phyloP scores from a whole-genome alignment of 352 stramenopile genomes.

The Phytopythium boreale region DNA sequence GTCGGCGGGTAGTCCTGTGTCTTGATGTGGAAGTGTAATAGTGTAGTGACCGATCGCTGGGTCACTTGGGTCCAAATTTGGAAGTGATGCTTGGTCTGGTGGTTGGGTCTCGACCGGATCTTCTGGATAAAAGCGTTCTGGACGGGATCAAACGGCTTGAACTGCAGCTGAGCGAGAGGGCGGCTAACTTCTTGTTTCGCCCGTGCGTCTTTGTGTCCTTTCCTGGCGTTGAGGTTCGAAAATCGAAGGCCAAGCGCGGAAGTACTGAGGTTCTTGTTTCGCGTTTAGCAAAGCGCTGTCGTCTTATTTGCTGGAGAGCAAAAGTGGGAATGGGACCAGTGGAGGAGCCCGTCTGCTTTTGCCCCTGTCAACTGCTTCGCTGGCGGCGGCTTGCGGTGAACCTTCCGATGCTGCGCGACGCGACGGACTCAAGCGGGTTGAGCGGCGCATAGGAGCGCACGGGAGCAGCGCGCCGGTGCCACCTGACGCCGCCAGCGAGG shows the following conservation, averaged over 20 bases:
- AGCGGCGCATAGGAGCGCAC: neutral
- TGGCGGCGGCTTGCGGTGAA: too few species aligned
- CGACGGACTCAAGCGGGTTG: neutral
- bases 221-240: constrained; percentile 3
- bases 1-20: neutral
- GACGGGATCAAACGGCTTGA: neutral
- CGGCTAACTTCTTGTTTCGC: neutral
- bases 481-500: neutral
- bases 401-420: neutral
- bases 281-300: neutral
- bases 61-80: neutral
- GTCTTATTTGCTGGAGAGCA: neutral
- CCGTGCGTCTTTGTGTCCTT: neutral
- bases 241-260: constrained; percentile 4
- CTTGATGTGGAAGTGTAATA: neutral
- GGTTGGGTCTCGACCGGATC: neutral
- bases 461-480: neutral
- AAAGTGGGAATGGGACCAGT: neutral
- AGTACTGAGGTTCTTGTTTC: too few species aligned
- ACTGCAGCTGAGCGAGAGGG: neutral
- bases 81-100: neutral
- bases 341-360: constrained; percentile 2
- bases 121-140: neutral
- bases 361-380: neutral
- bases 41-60: neutral